phyloP scores from a whole-genome alignment of 1,284 basidiomycete species.

The Austropuccinia psidii region DNA sequence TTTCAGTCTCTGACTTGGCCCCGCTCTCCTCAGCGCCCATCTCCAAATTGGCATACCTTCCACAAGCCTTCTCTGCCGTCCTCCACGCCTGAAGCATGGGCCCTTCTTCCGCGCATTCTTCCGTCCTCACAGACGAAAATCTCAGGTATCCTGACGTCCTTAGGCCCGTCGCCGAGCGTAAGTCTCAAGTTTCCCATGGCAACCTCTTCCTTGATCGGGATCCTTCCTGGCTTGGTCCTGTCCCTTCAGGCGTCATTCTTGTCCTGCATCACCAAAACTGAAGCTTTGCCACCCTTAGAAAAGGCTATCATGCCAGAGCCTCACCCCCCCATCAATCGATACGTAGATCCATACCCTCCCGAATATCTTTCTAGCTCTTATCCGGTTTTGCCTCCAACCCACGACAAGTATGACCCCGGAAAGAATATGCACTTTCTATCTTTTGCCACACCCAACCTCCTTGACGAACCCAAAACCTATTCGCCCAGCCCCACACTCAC shows the following conservation, averaged over 20 bases:
- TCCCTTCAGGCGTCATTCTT: not conserved
- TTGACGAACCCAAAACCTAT: not conserved
- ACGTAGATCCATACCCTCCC: not conserved
- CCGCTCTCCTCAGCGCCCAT: no score
- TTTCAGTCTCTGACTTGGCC: no score
- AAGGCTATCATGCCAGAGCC: not conserved
- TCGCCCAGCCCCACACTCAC: not conserved
- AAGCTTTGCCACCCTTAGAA: not conserved
- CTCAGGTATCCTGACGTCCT: conserved; percentile 5
- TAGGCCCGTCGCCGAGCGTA: not conserved
- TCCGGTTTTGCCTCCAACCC: not conserved
- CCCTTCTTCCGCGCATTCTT: not conserved
- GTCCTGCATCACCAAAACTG: not conserved
- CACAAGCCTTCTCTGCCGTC: no score
- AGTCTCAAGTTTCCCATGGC: no score
- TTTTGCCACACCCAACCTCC: not conserved
- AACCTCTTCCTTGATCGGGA: no score
- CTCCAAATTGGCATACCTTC: no score
- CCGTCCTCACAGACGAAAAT: not conserved
- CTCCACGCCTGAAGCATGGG: no score
- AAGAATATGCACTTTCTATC: not conserved
- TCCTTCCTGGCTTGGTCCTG: no score
- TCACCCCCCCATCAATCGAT: not conserved
- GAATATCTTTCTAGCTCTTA: not conserved
- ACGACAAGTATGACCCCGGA: not conserved